These are phyloP conservation scores for Vitis hybrid DNA, from an alignment of 177 flowering plant species.

Conservation along the genomic window DNA sequence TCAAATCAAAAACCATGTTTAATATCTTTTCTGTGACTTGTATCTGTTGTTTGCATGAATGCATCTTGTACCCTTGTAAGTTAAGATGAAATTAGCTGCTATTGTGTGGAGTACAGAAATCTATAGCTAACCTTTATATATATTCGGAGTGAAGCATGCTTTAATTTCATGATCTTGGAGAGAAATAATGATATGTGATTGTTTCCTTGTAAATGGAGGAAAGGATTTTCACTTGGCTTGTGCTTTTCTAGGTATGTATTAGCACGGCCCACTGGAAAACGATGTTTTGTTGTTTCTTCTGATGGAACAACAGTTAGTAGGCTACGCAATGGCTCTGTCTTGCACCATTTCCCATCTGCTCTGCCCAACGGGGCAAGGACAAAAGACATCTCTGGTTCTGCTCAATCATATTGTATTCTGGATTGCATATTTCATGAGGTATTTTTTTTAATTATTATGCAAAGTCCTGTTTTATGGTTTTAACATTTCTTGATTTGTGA, in stretches of 20 bases:
- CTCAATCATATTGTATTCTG: conserved; percentile 68
- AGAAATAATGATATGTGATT: background rate
- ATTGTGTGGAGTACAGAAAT: too few species aligned
- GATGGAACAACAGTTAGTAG: conserved; percentile 90
- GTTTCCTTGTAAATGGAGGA: background rate
- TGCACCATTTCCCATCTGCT: conserved; percentile 92
- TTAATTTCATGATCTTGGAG: too few species aligned
- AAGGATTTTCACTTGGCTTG: background rate
- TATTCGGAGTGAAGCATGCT: too few species aligned
- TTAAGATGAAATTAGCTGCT: too few species aligned
- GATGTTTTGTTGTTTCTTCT: conserved; percentile 91
- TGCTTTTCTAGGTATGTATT: conserved; percentile 66
- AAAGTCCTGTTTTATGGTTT: background rate
- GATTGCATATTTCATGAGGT: conserved; percentile 99
- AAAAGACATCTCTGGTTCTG: conserved; percentile 51
- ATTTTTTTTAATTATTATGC: background rate
- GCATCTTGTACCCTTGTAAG: too few species aligned
- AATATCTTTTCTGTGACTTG: too few species aligned
- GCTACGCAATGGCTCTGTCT: conserved; percentile 73
- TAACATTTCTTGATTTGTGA: background rate
- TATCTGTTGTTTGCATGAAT: too few species aligned
- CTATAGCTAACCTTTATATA: too few species aligned
- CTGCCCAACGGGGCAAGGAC: conserved; percentile 82
- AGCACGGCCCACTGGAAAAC: conserved; percentile 88
- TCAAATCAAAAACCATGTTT: too few species aligned